Base-by-base conservation (phyloP, 2,329 filamentous ascomycete species). In the Botryosphaeria agaves region DNA sequence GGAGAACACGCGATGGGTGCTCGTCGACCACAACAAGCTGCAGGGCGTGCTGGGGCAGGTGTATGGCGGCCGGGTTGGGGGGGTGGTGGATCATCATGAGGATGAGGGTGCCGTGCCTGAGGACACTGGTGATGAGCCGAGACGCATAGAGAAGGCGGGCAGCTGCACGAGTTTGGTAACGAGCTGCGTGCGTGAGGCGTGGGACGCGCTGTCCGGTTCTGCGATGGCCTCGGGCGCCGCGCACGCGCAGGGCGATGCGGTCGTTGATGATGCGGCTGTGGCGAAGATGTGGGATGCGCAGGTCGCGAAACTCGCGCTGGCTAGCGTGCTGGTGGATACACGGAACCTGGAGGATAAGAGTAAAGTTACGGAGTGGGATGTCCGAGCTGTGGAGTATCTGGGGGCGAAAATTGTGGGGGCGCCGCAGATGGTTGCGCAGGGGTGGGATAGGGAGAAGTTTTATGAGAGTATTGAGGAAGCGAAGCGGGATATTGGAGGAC, bases 1-100 rank as follows among this genome's bases (percentile, higher is more conserved):
- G 0, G 59, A 65, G 16, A 64, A 70, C 28, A 76, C 76, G 1
- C 59, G 57, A 29, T 84, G 77, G 77, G 54, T 82, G 12, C 59
- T 89, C 1, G 78, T 89, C 3, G 81, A 89, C 53, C 82, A 89
- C 58, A 89, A 89, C 46, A 64, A 60, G 1, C 57, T 82, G 28
- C 75, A 76, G 5, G 77, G 78, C 0, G 43, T 53, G 9, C 56
- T 87, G 11, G 66, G 61, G 11, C 52, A 48, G 21, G 50, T 59
- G 11, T 80, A 71, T 43, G 53, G 55, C 0, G 36, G 45, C 3
- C 55, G 58, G 6, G 65, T 85, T 0, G 53, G 62, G 4, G 77
- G 75, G 3, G 75, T 75, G 38, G 66, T 89, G 32, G 81, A 89
- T 51, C 81, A 89, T 52, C 82, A 89, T 47, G 72, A 68, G 1